Base-by-base conservation (phyloP, 2,329 filamentous ascomycete species). In the Sodiomyces alkalinus region DNA sequence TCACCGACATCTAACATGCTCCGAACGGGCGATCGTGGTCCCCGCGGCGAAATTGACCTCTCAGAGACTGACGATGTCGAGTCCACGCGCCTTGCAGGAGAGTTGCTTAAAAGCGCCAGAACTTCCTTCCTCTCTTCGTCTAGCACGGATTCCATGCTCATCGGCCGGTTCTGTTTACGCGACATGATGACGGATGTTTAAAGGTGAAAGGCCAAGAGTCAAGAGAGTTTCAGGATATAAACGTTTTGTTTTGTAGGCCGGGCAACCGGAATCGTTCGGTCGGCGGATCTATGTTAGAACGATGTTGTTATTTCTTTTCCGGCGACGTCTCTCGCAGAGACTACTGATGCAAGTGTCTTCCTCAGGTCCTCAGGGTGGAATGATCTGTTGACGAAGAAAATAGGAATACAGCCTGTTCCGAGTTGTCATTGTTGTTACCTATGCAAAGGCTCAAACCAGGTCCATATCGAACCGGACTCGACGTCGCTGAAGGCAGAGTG, bases 51-150 rank as follows among this genome's bases (percentile, higher is more conserved):
- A 23, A 60, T 53, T 22, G 64, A 62, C 39, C 64, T 56, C 46
- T 37, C 21, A n/a, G n/a, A n/a, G n/a, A n/a, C n/a, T n/a, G n/a
- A n/a, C n/a, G n/a, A n/a, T n/a, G n/a, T n/a, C n/a, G n/a, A n/a
- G n/a, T n/a, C n/a, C n/a, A n/a, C n/a, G n/a, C n/a, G 41, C 43
- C 46, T 42, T 22, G 30, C 34, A 35, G 38, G 41, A 19, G 29
- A 31, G 28, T 54, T 57, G 24, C 63, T 64, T 48, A 83, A 59
- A 35, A 82, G 57, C 26, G 72, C 73, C 39, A 83, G 59, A 21
- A 85, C 74, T 53, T 82, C 78, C 37, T 64, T 62, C 36, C 78
- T 68, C 60, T 87, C 80, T 58, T 83, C 75, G 46, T 85, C 80
- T 37, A 85, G 62, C 39, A 75, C 70, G 27, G 76, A 69, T 54